Evolutionary conservation across 768 basidiomycete genomes (phyloP).

Genomic region (Lentinula edodes): DNA sequence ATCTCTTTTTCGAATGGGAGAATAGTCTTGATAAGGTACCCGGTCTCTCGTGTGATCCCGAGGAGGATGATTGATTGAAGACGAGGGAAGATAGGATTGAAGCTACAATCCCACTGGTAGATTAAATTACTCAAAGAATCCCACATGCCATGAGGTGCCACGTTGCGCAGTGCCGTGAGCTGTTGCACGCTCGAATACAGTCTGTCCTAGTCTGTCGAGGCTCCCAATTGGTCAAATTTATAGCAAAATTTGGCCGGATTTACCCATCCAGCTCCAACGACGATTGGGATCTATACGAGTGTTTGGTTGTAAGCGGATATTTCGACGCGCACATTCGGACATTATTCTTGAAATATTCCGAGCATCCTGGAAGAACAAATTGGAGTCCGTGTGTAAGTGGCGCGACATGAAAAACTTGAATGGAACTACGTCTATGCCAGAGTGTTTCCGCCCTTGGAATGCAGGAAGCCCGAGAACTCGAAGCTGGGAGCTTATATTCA

Average conservation of each 20-base stretch:
- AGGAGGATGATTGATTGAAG: neutral
- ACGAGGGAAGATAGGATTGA: neutral
- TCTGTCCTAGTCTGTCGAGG: too few species aligned
- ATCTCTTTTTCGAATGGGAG: neutral
- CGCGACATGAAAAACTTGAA: neutral
- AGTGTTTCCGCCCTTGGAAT: constrained; percentile 83
- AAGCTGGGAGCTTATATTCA: constrained; percentile 76
- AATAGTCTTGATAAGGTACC: neutral
- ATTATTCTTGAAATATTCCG: constrained; percentile 85
- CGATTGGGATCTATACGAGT: constrained; percentile 57
- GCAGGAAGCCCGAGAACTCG: constrained; percentile 60
- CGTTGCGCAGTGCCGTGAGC: neutral
- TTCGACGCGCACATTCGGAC: constrained; percentile 67
- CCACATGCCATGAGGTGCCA: too few species aligned
- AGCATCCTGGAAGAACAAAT: constrained; percentile 55
- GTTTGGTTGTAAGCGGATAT: constrained; percentile 68
- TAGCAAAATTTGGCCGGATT: constrained; percentile 56
- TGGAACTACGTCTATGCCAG: constrained; percentile 69
- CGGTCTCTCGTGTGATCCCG: neutral
- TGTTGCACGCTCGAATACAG: neutral
- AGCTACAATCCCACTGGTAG: too few species aligned
- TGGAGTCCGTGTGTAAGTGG: neutral
- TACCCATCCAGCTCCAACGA: constrained; percentile 88
- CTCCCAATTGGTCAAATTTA: neutral
- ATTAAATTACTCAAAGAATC: too few species aligned